These are phyloP conservation scores for Pistacia integerrima DNA, from an alignment of 345 rosid genomes.

Conservation along the genomic window DNA sequence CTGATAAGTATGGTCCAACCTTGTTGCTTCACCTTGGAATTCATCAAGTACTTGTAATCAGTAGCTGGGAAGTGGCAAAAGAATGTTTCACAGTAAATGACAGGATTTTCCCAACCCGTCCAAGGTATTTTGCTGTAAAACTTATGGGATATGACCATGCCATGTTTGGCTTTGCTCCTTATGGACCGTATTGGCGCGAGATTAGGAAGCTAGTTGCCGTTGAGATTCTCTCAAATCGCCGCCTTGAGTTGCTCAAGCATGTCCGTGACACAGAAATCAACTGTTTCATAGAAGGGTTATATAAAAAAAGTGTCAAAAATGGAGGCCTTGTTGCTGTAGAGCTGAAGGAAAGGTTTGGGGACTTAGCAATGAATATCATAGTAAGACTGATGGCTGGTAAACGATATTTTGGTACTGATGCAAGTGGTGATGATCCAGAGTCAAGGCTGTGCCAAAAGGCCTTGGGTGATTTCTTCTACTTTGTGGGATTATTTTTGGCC, in stretches of 20 bases:
- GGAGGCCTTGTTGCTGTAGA: slow-evolving; percentile 24
- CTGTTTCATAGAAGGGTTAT: slow-evolving; percentile 21
- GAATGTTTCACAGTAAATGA: slow-evolving; percentile 38
- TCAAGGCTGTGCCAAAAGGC: slow-evolving; percentile 26
- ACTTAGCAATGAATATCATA: slow-evolving; percentile 31
- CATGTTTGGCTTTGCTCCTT: slow-evolving; percentile 34
- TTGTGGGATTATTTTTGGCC: slow-evolving; percentile 22
- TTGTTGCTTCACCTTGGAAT: slow-evolving; percentile 36
- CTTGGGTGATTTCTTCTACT: slow-evolving; percentile 19
- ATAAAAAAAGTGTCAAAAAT: slow-evolving; percentile 20
- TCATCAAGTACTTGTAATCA: slow-evolving; percentile 24
- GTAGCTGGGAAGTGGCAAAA: slow-evolving; percentile 31
- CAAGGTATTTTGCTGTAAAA: slow-evolving; percentile 18
- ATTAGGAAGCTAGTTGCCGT: slow-evolving; percentile 29
- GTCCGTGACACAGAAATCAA: slow-evolving; percentile 27
- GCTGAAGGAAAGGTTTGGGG: slow-evolving; percentile 28
- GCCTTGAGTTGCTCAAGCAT: slow-evolving; percentile 38
- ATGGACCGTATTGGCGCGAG: slow-evolving; percentile 39
- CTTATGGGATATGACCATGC: slow-evolving; percentile 33
- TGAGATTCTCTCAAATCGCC: slow-evolving; percentile 35
- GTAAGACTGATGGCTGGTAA: slow-evolving; percentile 35
- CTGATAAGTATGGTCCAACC: slow-evolving; percentile 24
- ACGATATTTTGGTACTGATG: slow-evolving; percentile 13
- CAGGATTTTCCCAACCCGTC: slow-evolving; percentile 27
- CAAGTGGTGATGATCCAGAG: slow-evolving; percentile 10